Conservation (phyloP, 2,329 filamentous ascomycete genomes). For the Paecilomyces dactylethromorphus region DNA sequence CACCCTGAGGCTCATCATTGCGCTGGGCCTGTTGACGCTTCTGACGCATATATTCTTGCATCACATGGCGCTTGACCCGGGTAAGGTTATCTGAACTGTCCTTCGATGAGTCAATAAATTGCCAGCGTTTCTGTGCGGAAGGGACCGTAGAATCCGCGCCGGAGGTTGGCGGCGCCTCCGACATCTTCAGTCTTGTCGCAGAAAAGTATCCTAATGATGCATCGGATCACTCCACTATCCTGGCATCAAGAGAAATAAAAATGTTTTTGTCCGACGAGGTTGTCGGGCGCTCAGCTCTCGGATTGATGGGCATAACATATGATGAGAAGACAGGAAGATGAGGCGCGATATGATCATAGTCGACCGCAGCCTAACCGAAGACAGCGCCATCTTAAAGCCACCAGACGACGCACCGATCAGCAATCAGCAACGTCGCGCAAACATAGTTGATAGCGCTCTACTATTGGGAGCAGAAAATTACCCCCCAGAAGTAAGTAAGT, state of each 20-base stretch:
- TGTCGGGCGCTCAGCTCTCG: neutral
- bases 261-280: neutral
- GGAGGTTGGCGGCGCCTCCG: neutral
- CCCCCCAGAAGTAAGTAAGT: neutral
- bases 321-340: neutral
- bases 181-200: neutral
- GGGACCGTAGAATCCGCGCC: neutral
- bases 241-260: neutral
- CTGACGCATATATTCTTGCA: constrained; percentile 37
- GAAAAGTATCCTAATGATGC: neutral
- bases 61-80: constrained; percentile 37
- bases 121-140: constrained; percentile 21
- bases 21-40: constrained; percentile 14
- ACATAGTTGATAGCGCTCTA: neutral
- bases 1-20: constrained; percentile 4
- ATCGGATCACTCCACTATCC: neutral
- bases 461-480: neutral
- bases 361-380: neutral
- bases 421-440: neutral
- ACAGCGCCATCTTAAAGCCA: neutral
- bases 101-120: constrained; percentile 35
- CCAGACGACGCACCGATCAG: neutral
- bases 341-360: neutral
- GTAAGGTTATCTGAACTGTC: constrained; percentile 30
- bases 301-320: neutral